Evolutionary conservation across 1,284 basidiomycete species (phyloP), one percentile per base, ranked within the genome.

Genomic region (Trichosporon faecale): DNA sequence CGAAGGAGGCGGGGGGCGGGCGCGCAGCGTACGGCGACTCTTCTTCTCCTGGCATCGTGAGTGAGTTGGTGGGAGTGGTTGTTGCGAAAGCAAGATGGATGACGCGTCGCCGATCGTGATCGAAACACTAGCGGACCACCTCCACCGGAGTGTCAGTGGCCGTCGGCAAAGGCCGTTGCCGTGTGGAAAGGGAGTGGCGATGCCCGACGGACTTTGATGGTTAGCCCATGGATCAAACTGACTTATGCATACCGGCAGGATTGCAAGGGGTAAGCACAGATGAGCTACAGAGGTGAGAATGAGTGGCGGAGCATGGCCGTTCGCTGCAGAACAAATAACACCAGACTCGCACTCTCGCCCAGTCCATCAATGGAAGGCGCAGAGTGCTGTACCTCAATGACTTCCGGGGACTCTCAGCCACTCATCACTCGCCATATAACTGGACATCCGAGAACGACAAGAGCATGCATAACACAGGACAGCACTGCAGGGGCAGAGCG

Each of bases 21-120:
- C 72, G 66, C 9, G 72, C 52, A 0, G 61, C 69, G 67, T 72
- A 72, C 23, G 66, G 66, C 21, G 65, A 66, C 29, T 61, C 40
- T 61, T 61, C 49, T 21, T 52, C 57, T 33, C 27, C 57, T 18
- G 57, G 57, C 57, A 61, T n/a, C 23, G 57, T 29, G 9, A 14
- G 16, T 61, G 52, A 6, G 8, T 29, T 61, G 57, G 16, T 33
- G 5, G 21, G 33, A 18, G 16, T 40, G 61, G 23, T 49, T n/a
- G 46, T n/a, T 7, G 46, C 6, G 46, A 21, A 21, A 21, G n/a
- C 2, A 21, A 49, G n/a, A 23, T 21, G 23, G 49, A 52, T 52
- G n/a, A 52, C 49, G 49, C 49, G 49, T 52, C 49, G 49, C 49
- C n/a, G 49, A 23, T 12, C 21, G 23, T 12, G 21, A 52, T 23